Conservation (phyloP, 108 stramenopile genomes). For the Cyclotella baltica region DNA sequence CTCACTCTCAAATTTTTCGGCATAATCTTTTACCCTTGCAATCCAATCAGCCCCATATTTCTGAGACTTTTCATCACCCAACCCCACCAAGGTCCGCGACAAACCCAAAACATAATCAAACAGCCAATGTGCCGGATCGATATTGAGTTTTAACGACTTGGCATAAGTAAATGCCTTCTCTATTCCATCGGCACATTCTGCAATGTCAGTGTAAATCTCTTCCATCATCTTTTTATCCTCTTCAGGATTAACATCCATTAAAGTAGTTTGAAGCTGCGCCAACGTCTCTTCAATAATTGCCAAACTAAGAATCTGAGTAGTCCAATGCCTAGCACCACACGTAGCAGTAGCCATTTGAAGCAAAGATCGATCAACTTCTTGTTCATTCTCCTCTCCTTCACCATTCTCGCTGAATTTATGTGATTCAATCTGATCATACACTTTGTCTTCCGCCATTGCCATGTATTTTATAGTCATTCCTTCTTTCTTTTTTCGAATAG, state of each 20-base stretch:
- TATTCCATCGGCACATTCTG: conserved; percentile 79
- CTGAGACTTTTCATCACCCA: conserved; percentile 80
- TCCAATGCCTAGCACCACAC: conserved; percentile 52
- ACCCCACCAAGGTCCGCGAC: conserved; percentile 73
- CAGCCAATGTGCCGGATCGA: conserved; percentile 71
- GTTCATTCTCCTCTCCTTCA: conserved; percentile 10
- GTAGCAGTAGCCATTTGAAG: conserved; percentile 53
- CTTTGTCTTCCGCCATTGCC: conserved; percentile 45
- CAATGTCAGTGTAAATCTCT: conserved; percentile 60
- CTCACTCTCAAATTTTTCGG: conserved; percentile 64
- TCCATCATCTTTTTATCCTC: conserved; percentile 50
- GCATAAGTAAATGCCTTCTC: conserved; percentile 69
- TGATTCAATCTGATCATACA: conserved; percentile 35
- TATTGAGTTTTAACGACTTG: conserved; percentile 52
- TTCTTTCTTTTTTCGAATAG: conserved; percentile 38
- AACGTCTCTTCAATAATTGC: conserved; percentile 49
- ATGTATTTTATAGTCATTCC: conserved; percentile 38
- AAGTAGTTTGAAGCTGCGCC: conserved; percentile 38
- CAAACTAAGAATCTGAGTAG: conserved; percentile 46
- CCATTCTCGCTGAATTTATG: conserved; percentile 4
- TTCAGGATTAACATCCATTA: conserved; percentile 39
- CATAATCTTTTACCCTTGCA: conserved; percentile 64
- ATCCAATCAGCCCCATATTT: conserved; percentile 82
- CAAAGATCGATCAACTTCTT: conserved; percentile 47
- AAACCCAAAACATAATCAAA: conserved; percentile 73